Base-by-base conservation (phyloP, 805 yeast genomes). In the Pichia gijzeniarum region DNA sequence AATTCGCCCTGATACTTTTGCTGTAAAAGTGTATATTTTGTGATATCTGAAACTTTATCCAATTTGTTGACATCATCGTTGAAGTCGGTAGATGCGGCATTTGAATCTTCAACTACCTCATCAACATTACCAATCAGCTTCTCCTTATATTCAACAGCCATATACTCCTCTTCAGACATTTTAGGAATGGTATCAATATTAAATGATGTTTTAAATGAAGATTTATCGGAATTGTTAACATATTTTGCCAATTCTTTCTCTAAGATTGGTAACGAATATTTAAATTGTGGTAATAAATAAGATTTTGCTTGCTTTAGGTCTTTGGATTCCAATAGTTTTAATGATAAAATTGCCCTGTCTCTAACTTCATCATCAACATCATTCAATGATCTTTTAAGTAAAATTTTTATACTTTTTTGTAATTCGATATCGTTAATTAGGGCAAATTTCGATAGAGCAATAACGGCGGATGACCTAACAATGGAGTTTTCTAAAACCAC, bases 331-430 rank as follows among this genome's bases (percentile, higher is more conserved):
- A 86, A 74, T 50, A 89, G 77, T 52, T 79, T 75, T 59, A 91
- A 73, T 2, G 95, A 82, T 55, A 91, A 71, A 2, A 95, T 85
- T 9, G 99, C 97, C 63, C 99, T 82, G 63, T 91, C 99, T 72
- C 99, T 87, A 30, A 93, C 99, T 68, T 91, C 99, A 66, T 91
- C 99, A 63, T 91, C 96, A 38, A 73, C 77, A 65, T 91, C 99
- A 53, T 77, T 85, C 53, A 89, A 76, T 54, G 95, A 88, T 69
- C 97, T 81, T 49, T 74, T 73, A 55, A 93, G 75, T 56, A 93
- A 73, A 49, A 85, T 83, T 54, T 74, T 74, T 55, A 91, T 85
- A 44, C 89, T 83, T 51, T 74, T 72, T 44, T 76, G 70, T 50
- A 90, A 77, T 22, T 74, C 71, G 14, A 75, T 76, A 53, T 89